phyloP scores from a whole-genome alignment of 345 rosid species.

The Lepidium aucheri region DNA sequence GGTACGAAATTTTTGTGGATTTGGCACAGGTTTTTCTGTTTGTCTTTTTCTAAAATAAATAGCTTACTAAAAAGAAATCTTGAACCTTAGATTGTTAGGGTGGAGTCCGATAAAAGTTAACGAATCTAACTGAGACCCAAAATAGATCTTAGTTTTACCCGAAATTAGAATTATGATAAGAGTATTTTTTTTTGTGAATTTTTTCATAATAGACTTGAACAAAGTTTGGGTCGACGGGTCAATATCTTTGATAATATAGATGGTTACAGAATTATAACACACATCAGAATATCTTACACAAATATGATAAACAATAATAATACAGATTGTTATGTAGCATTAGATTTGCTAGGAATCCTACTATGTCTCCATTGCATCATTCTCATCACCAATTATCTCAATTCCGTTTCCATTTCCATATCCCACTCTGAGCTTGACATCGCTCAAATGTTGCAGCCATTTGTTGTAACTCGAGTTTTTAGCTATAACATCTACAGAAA shows the following conservation, averaged over 20 bases:
- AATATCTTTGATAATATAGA: neutral
- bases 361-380: constrained; percentile 21
- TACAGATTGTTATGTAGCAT: neutral
- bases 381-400: constrained; percentile 3
- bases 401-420: neutral
- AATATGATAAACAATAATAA: neutral
- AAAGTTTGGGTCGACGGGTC: too few relatives aligned
- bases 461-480: constrained; percentile 53
- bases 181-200: too few relatives aligned
- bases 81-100: too few relatives aligned
- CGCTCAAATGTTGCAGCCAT: constrained; percentile 44
- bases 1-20: too few relatives aligned
- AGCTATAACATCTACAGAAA: constrained; percentile 57
- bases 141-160: too few relatives aligned
- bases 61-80: too few relatives aligned
- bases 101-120: too few relatives aligned
- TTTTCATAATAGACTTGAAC: too few relatives aligned
- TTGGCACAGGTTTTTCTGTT: too few relatives aligned
- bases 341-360: neutral
- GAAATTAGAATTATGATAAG: too few relatives aligned
- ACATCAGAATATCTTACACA: neutral
- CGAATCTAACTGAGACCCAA: too few relatives aligned
- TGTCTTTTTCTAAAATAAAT: too few relatives aligned
- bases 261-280: neutral
- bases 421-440: constrained; percentile 21